Conservation (phyloP, 352 stramenopile species). For the Saprolegnia parasitica region DNA sequence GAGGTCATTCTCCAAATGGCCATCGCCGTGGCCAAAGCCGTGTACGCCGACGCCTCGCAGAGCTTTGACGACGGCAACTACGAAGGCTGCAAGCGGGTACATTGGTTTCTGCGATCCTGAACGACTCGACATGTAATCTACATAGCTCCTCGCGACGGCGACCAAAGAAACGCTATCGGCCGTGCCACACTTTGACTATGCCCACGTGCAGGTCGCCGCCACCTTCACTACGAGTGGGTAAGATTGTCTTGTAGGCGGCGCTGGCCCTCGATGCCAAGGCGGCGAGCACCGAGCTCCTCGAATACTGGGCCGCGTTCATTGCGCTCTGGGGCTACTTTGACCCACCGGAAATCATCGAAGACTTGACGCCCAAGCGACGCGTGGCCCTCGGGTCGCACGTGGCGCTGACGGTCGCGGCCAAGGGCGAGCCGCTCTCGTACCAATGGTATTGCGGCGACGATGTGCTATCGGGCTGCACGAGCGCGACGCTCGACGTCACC, state of each 20-base stretch:
- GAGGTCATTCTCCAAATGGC: slow-evolving; percentile 55
- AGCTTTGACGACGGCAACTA: slow-evolving; percentile 40
- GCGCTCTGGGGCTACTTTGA: slow-evolving; percentile 64
- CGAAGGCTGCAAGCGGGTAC: slow-evolving; percentile 52
- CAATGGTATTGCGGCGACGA: slow-evolving; percentile 51
- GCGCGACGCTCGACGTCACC: slow-evolving; percentile 47
- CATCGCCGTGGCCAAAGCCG: slow-evolving; percentile 40
- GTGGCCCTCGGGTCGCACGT: slow-evolving; percentile 50
- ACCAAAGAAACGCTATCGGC: slow-evolving; percentile 48
- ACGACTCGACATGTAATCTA: not conserved
- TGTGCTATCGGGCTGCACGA: slow-evolving; percentile 39
- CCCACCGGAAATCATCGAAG: slow-evolving; percentile 41
- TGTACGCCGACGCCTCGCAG: slow-evolving; percentile 30
- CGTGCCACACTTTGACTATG: slow-evolving; percentile 57
- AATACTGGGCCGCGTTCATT: slow-evolving; percentile 45
- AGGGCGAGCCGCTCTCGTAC: slow-evolving; percentile 62
- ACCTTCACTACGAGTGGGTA: slow-evolving; percentile 2
- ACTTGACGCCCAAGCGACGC: slow-evolving; percentile 38
- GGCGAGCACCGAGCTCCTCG: slow-evolving; percentile 32
- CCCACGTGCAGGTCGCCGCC: slow-evolving; percentile 32
- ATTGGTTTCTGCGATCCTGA: not conserved
- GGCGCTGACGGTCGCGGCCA: slow-evolving; percentile 43
- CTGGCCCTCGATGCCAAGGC: slow-evolving; percentile 1
- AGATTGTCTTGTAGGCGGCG: not conserved
- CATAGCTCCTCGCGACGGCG: not conserved